A percentile compares a stretch with the other conserved stretches of the same genome.
Evolutionary conservation across 164 flowering plant species (phyloP).

Genomic region (Aristolochia fimbriata): DNA sequence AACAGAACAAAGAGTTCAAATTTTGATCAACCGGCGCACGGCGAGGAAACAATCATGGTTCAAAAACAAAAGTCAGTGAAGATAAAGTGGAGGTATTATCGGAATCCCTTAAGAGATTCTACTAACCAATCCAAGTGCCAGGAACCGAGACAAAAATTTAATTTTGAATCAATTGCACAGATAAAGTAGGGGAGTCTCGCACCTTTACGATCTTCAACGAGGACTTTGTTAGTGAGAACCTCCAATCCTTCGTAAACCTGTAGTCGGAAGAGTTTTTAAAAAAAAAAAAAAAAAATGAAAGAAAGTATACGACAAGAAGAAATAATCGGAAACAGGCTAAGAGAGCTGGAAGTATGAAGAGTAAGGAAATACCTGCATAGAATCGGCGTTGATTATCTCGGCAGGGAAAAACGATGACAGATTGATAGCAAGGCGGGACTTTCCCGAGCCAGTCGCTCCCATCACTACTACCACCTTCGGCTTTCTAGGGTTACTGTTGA

Average conservation of each 20-base stretch:
- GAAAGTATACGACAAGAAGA: background rate
- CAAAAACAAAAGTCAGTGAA: too few relatives aligned
- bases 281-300: too few relatives aligned
- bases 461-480: slow-evolving; percentile 65
- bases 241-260: slow-evolving; percentile 71
- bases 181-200: background rate
- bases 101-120: too few relatives aligned
- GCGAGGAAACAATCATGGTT: too few relatives aligned
- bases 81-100: too few relatives aligned
- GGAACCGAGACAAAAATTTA: background rate
- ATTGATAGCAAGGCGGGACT: slow-evolving; percentile 76
- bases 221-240: slow-evolving; percentile 89
- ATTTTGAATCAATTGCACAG: background rate
- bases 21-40: too few relatives aligned
- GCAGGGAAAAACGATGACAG: slow-evolving; percentile 69
- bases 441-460: slow-evolving; percentile 93
- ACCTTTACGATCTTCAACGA: slow-evolving; percentile 66
- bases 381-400: slow-evolving; percentile 89
- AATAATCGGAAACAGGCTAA: background rate
- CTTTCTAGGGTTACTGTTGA: slow-evolving; percentile 20
- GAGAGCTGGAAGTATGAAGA: background rate
- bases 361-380: slow-evolving; percentile 58
- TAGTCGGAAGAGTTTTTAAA: too few relatives aligned
- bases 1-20: background rate
- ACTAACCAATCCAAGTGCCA: too few relatives aligned